Conservation (phyloP, 75 land plant species). For the Selaginella moellendorffii region DNA sequence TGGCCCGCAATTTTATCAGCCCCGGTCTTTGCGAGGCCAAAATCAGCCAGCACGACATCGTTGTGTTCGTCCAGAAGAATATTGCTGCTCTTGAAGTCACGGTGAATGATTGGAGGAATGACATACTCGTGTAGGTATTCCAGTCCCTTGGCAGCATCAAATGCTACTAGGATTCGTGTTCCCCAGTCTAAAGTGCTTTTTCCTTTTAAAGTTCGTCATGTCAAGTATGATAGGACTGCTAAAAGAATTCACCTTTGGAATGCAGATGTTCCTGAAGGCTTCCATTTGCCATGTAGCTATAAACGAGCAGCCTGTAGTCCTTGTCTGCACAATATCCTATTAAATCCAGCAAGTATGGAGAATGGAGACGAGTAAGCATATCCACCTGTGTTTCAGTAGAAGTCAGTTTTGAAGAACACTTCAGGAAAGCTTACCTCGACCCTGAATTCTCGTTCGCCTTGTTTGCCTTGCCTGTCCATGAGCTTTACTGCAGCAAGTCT, state of each 20-base stretch:
- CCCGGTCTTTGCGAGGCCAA: conserved; percentile 1
- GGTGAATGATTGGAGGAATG: background rate
- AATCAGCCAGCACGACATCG: background rate
- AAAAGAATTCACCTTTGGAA: background rate
- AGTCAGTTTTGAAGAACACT: too few relatives aligned
- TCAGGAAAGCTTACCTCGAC: conserved; percentile 52
- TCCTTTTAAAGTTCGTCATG: background rate
- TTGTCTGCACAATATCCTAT: background rate
- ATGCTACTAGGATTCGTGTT: background rate
- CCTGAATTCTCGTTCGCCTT: conserved; percentile 74
- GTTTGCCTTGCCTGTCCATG: conserved; percentile 58
- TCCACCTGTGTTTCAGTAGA: background rate
- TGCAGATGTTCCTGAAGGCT: background rate
- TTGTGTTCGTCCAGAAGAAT: conserved; percentile 2
- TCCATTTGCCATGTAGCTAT: conserved; percentile 69
- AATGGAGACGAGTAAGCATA: background rate
- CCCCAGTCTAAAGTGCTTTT: background rate
- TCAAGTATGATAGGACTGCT: background rate
- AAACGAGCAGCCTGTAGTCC: conserved; percentile 42
- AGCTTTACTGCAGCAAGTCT: conserved; percentile 51
- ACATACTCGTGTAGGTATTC: conserved; percentile 5
- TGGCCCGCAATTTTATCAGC: background rate
- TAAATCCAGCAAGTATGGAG: background rate
- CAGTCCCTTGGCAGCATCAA: conserved; percentile 3
- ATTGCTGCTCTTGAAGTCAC: conserved; percentile 7